phyloP scores from a whole-genome alignment of 1,139 yeast species.

The Hansenula anomala region DNA sequence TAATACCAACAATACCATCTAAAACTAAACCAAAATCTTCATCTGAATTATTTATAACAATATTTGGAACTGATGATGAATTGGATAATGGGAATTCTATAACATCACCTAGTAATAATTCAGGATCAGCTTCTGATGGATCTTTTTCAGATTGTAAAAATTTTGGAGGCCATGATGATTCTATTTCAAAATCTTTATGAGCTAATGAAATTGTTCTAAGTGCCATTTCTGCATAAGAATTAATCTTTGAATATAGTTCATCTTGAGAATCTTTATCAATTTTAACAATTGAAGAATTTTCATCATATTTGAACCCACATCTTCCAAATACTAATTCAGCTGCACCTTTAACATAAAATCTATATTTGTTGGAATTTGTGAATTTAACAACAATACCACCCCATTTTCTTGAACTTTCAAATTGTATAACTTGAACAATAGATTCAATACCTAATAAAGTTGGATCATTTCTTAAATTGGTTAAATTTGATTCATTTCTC shows the following conservation, averaged over 20 bases:
- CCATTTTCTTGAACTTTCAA: constrained; percentile 92
- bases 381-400: constrained; percentile 68
- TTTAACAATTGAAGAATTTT: constrained; percentile 28
- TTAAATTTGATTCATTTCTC: constrained; percentile 39
- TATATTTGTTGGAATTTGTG: constrained; percentile 37
- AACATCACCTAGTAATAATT: constrained; percentile 34
- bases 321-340: constrained; percentile 76
- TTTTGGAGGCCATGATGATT: constrained; percentile 65
- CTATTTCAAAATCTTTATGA: constrained; percentile 57
- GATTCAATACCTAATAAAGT: constrained; percentile 26
- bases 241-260: constrained; percentile 42
- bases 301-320: constrained; percentile 39
- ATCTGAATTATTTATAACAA: constrained; percentile 16
- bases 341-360: constrained; percentile 86
- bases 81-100: no score
- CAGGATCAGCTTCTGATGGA: constrained; percentile 42
- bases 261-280: constrained; percentile 24
- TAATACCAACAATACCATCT: constrained; percentile 84
- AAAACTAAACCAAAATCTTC: constrained; percentile 38
- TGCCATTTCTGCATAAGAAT: constrained; percentile 66
- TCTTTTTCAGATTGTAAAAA: constrained; percentile 29
- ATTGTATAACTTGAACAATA: constrained; percentile 74
- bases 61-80: constrained; percentile 18
- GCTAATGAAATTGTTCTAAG: constrained; percentile 83
- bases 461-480: constrained; percentile 32